phyloP scores from a whole-genome alignment of 164 flowering plant species.

The Vitis vinifera region ASM3070453v1 NC_081812.1:20569001-20569500 shows the following conservation, averaged over 20 bases:
- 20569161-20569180: too few species aligned
- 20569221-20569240: neutral
- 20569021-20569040: too few species aligned
- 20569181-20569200: too few species aligned
- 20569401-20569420: neutral
- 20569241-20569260: neutral
- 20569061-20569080: too few species aligned
- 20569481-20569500: neutral
- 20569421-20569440: neutral
- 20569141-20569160: too few species aligned
- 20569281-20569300: conserved; percentile 12
- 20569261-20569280: neutral
- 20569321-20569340: conserved; percentile 7
- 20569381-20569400: conserved; percentile 7
- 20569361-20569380: neutral
- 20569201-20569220: too few species aligned
- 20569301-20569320: neutral
- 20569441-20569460: neutral
- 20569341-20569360: conserved; percentile 3
- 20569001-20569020: too few species aligned
- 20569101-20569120: too few species aligned
- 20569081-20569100: too few species aligned
- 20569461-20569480: neutral
- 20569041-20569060: too few species aligned
- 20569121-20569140: too few species aligned